Evolutionary conservation across 768 basidiomycete species (phyloP).

Genomic region (Boletus huronensis): DNA sequence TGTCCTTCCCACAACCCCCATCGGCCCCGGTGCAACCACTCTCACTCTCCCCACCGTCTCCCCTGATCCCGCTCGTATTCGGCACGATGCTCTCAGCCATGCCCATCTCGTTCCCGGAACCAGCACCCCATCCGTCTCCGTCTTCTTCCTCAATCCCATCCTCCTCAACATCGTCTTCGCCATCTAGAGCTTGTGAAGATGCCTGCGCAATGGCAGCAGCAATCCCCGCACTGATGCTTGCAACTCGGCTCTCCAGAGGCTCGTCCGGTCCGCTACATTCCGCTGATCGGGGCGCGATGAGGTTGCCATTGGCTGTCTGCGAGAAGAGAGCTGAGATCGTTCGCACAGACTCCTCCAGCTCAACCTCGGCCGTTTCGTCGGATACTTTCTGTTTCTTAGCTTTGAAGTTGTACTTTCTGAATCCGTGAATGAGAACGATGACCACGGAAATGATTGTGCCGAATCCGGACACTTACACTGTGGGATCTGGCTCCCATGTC

Average conservation of each 20-base stretch:
- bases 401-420: conserved; percentile 76
- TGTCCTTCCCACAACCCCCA: conserved; percentile 14
- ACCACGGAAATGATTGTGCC: neutral
- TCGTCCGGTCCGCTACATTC: conserved; percentile 36
- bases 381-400: conserved; percentile 58
- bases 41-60: conserved; percentile 30
- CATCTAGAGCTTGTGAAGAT: conserved; percentile 57
- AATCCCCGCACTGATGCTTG: conserved; percentile 77
- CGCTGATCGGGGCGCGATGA: conserved; percentile 29
- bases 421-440: conserved; percentile 15
- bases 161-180: conserved; percentile 46
- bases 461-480: conserved; percentile 51
- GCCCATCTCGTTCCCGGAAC: conserved; percentile 49
- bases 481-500: conserved; percentile 79
- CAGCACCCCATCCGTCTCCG: conserved; percentile 39
- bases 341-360: conserved; percentile 69
- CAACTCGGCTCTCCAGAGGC: conserved; percentile 59
- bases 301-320: conserved; percentile 41
- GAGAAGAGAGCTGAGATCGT: conserved; percentile 68
- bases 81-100: conserved; percentile 51
- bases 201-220: conserved; percentile 78
- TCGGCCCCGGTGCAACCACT: conserved; percentile 15
- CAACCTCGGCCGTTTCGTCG: conserved; percentile 51
- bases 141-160: conserved; percentile 40
- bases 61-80: conserved; percentile 61